phyloP scores from a whole-genome alignment of 495 filamentous ascomycete genomes.

The Penicillium cataractarum region DNA sequence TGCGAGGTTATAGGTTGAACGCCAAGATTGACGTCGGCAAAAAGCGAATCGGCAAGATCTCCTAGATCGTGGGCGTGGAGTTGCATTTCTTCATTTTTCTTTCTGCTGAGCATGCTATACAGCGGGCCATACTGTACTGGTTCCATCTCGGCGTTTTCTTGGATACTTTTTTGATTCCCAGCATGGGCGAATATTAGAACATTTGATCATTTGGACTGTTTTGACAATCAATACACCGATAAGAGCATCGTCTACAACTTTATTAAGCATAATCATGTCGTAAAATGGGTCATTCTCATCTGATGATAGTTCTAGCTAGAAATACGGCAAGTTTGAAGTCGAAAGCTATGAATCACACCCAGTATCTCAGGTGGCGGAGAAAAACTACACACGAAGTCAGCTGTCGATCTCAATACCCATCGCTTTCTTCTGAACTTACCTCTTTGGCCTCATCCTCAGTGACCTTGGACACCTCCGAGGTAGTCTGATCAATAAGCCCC shows the following conservation, averaged over 20 bases:
- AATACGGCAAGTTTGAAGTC: background rate
- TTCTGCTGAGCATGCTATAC: conserved; percentile 2
- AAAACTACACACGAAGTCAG: conserved; percentile 32
- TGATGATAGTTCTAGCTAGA: background rate
- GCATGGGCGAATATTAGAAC: conserved; percentile 13
- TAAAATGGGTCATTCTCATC: conserved; percentile 7
- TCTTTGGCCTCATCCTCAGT: conserved; percentile 68
- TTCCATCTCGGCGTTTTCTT: conserved; percentile 17
- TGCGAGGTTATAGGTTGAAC: conserved; percentile 51
- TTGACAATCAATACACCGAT: background rate
- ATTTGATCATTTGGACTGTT: background rate
- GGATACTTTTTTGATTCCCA: conserved; percentile 20
- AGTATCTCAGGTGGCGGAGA: conserved; percentile 32
- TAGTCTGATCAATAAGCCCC: conserved; percentile 70
- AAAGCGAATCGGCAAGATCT: conserved; percentile 78
- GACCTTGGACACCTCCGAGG: conserved; percentile 64
- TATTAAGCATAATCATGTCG: too few species aligned
- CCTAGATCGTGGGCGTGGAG: conserved; percentile 35
- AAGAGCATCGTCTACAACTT: background rate
- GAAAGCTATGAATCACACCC: background rate
- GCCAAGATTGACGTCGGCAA: conserved; percentile 83
- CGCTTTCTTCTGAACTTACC: conserved; percentile 37
- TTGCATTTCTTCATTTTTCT: background rate
- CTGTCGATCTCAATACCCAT: background rate
- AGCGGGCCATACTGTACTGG: background rate